phyloP scores from a whole-genome alignment of 2,329 filamentous ascomycete species.

The Xylariaceae sp. region DNA sequence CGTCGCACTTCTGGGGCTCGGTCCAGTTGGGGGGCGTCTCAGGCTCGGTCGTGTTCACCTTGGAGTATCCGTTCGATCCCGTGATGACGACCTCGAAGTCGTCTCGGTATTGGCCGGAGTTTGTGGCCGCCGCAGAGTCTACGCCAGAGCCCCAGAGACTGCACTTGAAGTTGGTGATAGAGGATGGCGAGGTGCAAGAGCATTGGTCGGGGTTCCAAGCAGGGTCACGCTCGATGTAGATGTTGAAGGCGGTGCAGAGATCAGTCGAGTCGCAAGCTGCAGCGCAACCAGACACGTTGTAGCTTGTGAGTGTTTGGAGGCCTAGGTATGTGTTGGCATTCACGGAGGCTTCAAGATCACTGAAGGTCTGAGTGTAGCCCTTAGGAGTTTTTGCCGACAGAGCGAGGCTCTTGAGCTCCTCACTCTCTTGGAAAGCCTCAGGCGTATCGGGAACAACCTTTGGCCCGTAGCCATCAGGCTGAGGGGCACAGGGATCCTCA shows the following conservation, averaged over 20 bases:
- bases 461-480: conserved; percentile 2
- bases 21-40: not conserved
- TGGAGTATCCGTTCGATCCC: conserved; percentile 1
- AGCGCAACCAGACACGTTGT: conserved; percentile 1
- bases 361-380: not conserved
- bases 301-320: not conserved
- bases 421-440: not conserved
- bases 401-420: not conserved
- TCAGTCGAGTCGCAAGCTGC: not conserved
- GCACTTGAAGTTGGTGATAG: conserved; percentile 2
- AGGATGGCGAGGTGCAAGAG: not conserved
- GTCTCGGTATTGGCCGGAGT: not conserved
- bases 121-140: conserved; percentile 1
- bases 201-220: conserved; percentile 2
- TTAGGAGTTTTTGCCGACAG: not conserved
- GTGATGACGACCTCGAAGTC: not conserved
- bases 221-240: conserved; percentile 3
- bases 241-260: conserved; percentile 1
- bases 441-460: not conserved
- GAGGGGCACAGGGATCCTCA: conserved; percentile 2
- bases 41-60: not conserved
- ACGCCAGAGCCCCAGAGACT: conserved; percentile 3
- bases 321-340: conserved; percentile 4
- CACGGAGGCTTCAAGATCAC: not conserved
- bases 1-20: not conserved